phyloP scores from a whole-genome alignment of 257 asterid genomes.

The Perilla frutescens region DNA sequence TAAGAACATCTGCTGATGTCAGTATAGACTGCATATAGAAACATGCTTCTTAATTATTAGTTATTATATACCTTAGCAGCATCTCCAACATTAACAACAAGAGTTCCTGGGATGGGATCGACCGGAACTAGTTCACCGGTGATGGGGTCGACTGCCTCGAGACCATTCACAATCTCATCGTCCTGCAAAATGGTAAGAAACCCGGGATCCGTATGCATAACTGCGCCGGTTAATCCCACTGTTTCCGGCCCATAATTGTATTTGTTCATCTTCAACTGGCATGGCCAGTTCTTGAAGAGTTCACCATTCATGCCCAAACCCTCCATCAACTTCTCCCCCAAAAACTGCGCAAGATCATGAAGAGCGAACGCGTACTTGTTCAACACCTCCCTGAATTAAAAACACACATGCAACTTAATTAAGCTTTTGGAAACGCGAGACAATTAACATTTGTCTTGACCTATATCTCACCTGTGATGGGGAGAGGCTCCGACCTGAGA shows the following conservation, averaged over 20 bases:
- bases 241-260: constrained; percentile 47
- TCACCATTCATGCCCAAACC: constrained; percentile 45
- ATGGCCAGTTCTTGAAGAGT: constrained; percentile 41
- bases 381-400: constrained; percentile 42
- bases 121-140: constrained; percentile 48
- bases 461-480: constrained; percentile 40
- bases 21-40: too few species aligned
- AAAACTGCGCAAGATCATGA: constrained; percentile 31
- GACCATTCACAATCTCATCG: constrained; percentile 53
- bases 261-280: constrained; percentile 55
- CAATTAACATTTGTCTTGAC: too few species aligned
- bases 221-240: constrained; percentile 50
- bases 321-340: constrained; percentile 53
- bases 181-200: constrained; percentile 57
- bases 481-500: constrained; percentile 44
- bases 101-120: constrained; percentile 42
- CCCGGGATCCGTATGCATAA: constrained; percentile 58
- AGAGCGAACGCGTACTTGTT: constrained; percentile 41
- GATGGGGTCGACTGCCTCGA: constrained; percentile 44
- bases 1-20: too few species aligned
- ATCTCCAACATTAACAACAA: constrained; percentile 44
- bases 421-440: too few species aligned
- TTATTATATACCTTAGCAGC: constrained; percentile 33
- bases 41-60: too few species aligned
- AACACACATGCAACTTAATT: background rate